Conservation (phyloP, 441 rosid species). For the Aquilaria agallochum region DNA sequence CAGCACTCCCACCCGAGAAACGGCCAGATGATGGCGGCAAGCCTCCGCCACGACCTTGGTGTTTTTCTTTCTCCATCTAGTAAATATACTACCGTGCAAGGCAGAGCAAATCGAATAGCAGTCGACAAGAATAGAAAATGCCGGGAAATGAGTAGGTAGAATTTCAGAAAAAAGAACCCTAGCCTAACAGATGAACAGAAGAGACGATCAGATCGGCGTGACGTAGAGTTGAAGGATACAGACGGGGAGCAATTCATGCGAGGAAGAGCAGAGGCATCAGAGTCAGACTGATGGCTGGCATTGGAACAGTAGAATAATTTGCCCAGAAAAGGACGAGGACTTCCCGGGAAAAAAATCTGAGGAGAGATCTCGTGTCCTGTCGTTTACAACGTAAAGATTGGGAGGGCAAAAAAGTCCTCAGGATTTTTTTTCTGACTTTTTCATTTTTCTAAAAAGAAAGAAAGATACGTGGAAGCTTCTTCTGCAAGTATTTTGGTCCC, state of each 20-base stretch:
- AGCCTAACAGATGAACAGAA: not conserved
- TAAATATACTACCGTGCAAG: not conserved
- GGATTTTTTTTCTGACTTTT: too few relatives aligned
- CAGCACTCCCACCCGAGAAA: slow-evolving; percentile 34
- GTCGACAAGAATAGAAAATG: too few relatives aligned
- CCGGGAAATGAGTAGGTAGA: too few relatives aligned
- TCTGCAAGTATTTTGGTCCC: too few relatives aligned
- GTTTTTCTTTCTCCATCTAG: slow-evolving; percentile 68
- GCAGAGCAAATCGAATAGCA: not conserved
- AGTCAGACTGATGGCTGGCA: not conserved
- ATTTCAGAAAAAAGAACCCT: not conserved
- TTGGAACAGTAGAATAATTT: too few relatives aligned
- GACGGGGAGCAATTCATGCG: not conserved
- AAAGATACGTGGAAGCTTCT: not conserved
- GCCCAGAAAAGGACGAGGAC: not conserved
- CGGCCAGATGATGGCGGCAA: slow-evolving; percentile 70
- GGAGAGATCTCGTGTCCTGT: too few relatives aligned
- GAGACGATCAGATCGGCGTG: not conserved
- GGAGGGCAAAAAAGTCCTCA: too few relatives aligned
- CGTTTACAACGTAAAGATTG: too few relatives aligned
- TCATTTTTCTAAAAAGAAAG: not conserved
- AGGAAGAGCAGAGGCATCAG: not conserved
- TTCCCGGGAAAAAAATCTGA: slow-evolving; percentile 4
- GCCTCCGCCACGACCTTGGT: slow-evolving; percentile 30
- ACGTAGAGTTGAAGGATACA: not conserved